A percentile compares a stretch with the other conserved stretches of the same genome.
Conservation (phyloP, 148 eudicot genomes). For the Rhododendron mucronatum region DNA sequence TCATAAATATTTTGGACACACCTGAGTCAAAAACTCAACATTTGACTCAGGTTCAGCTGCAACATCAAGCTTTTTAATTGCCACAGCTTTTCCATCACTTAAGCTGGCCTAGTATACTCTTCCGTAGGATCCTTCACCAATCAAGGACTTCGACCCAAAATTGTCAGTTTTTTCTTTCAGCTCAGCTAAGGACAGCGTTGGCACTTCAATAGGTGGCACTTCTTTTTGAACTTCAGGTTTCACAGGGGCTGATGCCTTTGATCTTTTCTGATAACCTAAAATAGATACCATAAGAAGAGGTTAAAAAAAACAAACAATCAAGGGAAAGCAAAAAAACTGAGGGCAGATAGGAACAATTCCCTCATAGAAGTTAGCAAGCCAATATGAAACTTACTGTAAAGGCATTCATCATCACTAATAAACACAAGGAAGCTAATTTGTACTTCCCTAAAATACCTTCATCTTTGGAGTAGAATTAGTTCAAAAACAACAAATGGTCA, state of each 20-base stretch:
- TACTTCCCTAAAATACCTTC: background rate
- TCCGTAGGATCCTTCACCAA: constrained; percentile 91
- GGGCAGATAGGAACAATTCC: background rate
- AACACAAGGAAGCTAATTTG: background rate
- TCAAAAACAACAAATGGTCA: background rate
- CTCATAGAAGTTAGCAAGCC: background rate
- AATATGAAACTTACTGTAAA: background rate
- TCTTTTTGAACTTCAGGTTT: constrained; percentile 45
- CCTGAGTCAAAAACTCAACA: constrained; percentile 82
- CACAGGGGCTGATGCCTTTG: constrained; percentile 37
- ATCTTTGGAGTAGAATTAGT: background rate
- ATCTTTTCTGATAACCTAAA: constrained; percentile 31
- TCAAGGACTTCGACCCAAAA: constrained; percentile 70
- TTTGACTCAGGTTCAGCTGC: constrained; percentile 58
- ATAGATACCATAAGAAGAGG: background rate
- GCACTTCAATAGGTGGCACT: constrained; percentile 59
- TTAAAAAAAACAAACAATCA: background rate
- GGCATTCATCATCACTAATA: background rate
- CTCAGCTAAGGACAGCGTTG: constrained; percentile 63
- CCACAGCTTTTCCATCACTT: constrained; percentile 58
- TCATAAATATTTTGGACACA: constrained; percentile 1
- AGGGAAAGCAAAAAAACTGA: background rate
- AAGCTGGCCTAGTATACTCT: constrained; percentile 68
- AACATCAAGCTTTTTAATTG: constrained; percentile 78
- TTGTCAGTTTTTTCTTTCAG: constrained; percentile 69